Evolutionary conservation across 768 basidiomycete genomes (phyloP), one percentile per base, ranked within the genome.

Genomic region (Pholiota conissans): DNA sequence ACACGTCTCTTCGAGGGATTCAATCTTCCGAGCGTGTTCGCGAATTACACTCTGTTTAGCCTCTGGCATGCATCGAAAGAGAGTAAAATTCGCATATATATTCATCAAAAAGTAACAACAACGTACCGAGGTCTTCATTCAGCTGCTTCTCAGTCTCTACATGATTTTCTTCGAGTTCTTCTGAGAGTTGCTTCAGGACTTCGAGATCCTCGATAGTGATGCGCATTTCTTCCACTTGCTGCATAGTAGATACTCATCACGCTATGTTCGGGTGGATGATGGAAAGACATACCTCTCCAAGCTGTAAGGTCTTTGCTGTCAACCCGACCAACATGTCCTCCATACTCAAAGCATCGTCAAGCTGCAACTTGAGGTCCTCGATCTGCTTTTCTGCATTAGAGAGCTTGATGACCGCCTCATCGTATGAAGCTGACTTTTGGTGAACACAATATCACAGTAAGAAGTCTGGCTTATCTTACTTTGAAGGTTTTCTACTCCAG

Each of bases 201-300:
- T 99, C 97, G 3, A 98, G 84, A 65, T 99, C 97, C 70, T 98
- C 96, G 54, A 98, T 93, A 0, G 91, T 92, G 54, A 93, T 88
- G 11, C 93, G 84, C 91, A 98, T 95, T 73, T 98, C 95, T 69
- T 98, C 97, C 62, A 98, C 94, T 85, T 95, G 95, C 92, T 95
- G 65, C 4, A 22, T 34, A 29, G 48, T 24, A 10, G 7, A 16
- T 22, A 47, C n/a, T 24, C 5, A n/a, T 60, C 10, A 65, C 18
- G 34, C 28, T 1, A 20, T 20, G n/a, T 22, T 10, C 18, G 22
- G 7, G 5, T 9, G n/a, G 30, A 28, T 20, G 24, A 22, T 27
- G 4, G 2, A 7, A 40, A 29, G 20, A 63, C 73, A 52, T 62
- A 93, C 93, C 81, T 98, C 96, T 59, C 92, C 89, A 46, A 98